Evolutionary conservation across 2,329 filamentous ascomycete species (phyloP), one percentile per base, ranked within the genome.

Genomic region (Aspergillus udagawae): DNA sequence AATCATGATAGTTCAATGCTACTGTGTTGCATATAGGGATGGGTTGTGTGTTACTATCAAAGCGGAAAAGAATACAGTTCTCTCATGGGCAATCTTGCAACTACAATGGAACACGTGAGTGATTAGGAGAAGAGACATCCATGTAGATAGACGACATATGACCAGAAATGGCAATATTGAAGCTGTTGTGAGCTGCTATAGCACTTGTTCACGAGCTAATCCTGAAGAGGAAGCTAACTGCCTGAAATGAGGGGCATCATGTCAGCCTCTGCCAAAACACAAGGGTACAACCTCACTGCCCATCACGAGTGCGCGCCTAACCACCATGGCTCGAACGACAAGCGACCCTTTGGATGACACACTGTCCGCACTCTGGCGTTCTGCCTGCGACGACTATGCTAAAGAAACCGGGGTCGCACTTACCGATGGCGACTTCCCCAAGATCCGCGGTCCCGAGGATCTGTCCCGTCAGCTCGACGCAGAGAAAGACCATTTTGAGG

Each of bases 401-500:
- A 49, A 53, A 29, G 44, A 53, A 27, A 56, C 54, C 1, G 54
- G 54, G 10, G 47, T 32, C 1, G 10, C 54, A 2, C 23, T 53
- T 20, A 44, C 20, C 9, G 21, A 42, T 32, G 29, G 12, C 4
- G 44, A 25, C 2, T 35, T 56, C 32, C 14, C 51, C n/a, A 29
- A 44, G 17, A n/a, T 56, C 29, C 4, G 2, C 23, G 20, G 21
- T 17, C 50, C 51, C 2, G 42, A 42, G 12, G 51, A 53, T 12
- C 50, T 56, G 9, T 56, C 50, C 3, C 28, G 32, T 8, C 54
- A 53, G 7, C 45, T 56, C 1, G 50, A 56, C 7, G n/a, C 12
- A 1, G 54, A 56, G 17, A 56, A 35, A 29, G 51, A 56, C n/a
- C 6, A 53, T 56, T 53, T 56, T 12, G n/a, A 29, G 5, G 35